A percentile compares a stretch with the other conserved stretches of the same genome.
Evolutionary conservation across 306 rosid species (phyloP).

Genomic region (Rubus parviflorus): DNA sequence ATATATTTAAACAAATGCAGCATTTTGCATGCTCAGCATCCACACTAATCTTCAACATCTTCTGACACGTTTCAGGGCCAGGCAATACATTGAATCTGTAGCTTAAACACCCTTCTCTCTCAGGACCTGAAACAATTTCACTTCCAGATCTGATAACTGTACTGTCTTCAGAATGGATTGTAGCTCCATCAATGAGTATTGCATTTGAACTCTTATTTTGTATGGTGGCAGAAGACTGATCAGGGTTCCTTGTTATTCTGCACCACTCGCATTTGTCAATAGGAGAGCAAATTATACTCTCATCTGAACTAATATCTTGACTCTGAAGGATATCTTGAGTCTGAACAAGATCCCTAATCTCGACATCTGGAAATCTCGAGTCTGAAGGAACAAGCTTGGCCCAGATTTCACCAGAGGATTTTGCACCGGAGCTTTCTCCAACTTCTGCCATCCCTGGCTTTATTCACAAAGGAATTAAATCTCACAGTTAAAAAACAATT

Average conservation of each 20-base stretch:
- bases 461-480: background rate
- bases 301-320: slow-evolving; percentile 55
- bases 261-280: slow-evolving; percentile 66
- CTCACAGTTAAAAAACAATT: background rate
- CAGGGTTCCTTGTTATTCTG: slow-evolving; percentile 65
- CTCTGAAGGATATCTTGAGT: slow-evolving; percentile 37
- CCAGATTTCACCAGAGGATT: slow-evolving; percentile 60
- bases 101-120: slow-evolving; percentile 59
- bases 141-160: slow-evolving; percentile 64
- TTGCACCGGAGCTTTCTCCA: slow-evolving; percentile 64
- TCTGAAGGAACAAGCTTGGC: slow-evolving; percentile 77
- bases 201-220: slow-evolving; percentile 56
- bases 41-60: slow-evolving; percentile 59
- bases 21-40: slow-evolving; percentile 86
- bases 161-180: slow-evolving; percentile 41
- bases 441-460: slow-evolving; percentile 45
- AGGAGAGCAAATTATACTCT: slow-evolving; percentile 49
- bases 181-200: slow-evolving; percentile 62
- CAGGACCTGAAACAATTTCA: slow-evolving; percentile 65
- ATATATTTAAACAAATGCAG: slow-evolving; percentile 84
- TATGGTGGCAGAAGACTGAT: slow-evolving; percentile 63
- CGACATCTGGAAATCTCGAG: slow-evolving; percentile 55
- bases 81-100: slow-evolving; percentile 60
- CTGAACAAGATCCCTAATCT: slow-evolving; percentile 18
- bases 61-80: slow-evolving; percentile 46